Base-by-base conservation (phyloP, 1,139 yeast genomes). In the Saccharomyces hybrid region DNA sequence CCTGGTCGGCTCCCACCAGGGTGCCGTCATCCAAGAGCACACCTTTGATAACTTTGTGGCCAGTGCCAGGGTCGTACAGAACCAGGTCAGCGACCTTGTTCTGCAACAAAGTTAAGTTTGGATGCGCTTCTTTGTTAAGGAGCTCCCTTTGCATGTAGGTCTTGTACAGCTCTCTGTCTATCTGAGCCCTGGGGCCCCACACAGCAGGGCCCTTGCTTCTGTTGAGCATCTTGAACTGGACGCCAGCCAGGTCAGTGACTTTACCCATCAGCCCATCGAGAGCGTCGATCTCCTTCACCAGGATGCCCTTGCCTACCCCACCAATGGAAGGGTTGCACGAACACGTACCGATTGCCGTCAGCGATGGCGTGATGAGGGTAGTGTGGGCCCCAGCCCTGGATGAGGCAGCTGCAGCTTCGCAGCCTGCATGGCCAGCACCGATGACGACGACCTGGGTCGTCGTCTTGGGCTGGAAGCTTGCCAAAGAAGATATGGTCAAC, bases 361-460 rank as follows among this genome's bases (percentile, higher is more conserved):
- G 69, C 52, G 76, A 77, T 0, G 97, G 99, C 0, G 99, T 93
- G 2, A 95, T 77, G 31, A 95, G 75, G 1, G 86, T 73, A 0
- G 98, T 88, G 2, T 67, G 60, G 1, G 86, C 79, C 0, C 98
- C 97, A 0, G 88, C 70, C 58, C 99, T 76, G 0, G 98, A 96
- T 0, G 96, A 78, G 0, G 95, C 99, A 0, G 97, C 79, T 2
- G 97, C 95, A 0, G 99, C 99, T 71, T 95, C 99, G 63, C 96
- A 86, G 2, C 99, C 99, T 42, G 99, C 99, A 73, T 95, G 99
- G 0, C 99, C 99, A 9, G 96, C 99, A 2, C 99, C 99, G 26
- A 95, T 82, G 2, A 95, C 93, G 1, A 93, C 78, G 0, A 91
- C 97, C 1, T 93, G 44, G 16, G 44, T 38, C 24, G 16, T 38